Conservation (phyloP, 371 early-diverging fungal genomes). For the Rhizopus microsporus region DNA sequence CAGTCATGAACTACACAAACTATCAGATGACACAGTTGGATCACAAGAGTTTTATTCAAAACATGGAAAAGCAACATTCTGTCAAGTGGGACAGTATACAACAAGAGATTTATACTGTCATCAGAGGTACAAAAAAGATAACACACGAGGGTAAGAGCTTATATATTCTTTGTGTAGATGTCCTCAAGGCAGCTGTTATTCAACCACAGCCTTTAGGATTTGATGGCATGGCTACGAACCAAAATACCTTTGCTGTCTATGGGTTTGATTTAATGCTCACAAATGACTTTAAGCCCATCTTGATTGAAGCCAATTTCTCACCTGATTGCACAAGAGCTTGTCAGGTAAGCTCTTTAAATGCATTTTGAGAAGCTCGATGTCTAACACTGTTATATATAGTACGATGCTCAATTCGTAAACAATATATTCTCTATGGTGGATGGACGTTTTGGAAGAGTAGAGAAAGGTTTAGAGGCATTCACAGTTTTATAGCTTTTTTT, state of each 20-base stretch:
- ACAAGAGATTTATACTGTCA: constrained; percentile 50
- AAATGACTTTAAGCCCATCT: constrained; percentile 49
- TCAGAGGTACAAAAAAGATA: constrained; percentile 36
- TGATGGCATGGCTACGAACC: constrained; percentile 20
- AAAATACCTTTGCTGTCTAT: constrained; percentile 53
- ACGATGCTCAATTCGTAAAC: constrained; percentile 60
- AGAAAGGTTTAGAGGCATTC: constrained; percentile 52
- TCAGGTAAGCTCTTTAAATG: constrained; percentile 30
- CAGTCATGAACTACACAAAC: constrained; percentile 61
- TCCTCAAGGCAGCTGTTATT: constrained; percentile 49
- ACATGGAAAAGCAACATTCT: constrained; percentile 58
- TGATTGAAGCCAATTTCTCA: constrained; percentile 58
- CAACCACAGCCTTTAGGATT: constrained; percentile 54
- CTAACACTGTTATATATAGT: constrained; percentile 17
- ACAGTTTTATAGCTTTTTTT: constrained; percentile 36
- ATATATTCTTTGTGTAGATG: constrained; percentile 24
- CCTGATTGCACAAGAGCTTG: constrained; percentile 62
- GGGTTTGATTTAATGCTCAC: constrained; percentile 63
- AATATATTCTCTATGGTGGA: constrained; percentile 55
- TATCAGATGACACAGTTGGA: constrained; percentile 60
- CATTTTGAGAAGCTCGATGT: neutral
- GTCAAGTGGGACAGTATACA: constrained; percentile 52
- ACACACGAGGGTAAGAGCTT: neutral
- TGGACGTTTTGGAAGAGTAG: constrained; percentile 42
- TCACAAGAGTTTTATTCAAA: constrained; percentile 57